phyloP scores from a whole-genome alignment of 208 protist species.

The Leishmania tropica region DNA sequence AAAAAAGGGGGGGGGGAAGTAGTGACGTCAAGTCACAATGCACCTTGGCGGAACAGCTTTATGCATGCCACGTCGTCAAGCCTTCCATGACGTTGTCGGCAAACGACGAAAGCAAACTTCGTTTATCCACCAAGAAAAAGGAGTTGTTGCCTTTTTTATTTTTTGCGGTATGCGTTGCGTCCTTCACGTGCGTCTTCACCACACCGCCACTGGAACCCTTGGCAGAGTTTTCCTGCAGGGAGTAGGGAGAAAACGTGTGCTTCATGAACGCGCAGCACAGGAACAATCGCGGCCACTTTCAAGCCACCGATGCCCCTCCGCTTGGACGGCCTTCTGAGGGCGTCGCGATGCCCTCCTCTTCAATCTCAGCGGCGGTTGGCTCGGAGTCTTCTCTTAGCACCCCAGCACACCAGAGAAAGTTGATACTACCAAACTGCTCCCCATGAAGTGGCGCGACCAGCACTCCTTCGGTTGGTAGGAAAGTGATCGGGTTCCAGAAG shows the following conservation, averaged over 20 bases:
- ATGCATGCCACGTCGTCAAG: background rate
- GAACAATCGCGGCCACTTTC: background rate
- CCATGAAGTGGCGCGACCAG: background rate
- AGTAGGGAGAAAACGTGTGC: background rate
- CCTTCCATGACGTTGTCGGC: background rate
- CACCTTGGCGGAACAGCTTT: background rate
- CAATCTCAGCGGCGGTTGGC: background rate
- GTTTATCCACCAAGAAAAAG: background rate
- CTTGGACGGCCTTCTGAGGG: background rate
- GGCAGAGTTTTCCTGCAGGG: background rate
- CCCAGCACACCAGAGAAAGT: background rate
- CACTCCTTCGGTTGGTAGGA: background rate
- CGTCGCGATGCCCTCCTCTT: background rate
- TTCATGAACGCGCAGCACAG: background rate
- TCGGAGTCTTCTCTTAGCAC: background rate
- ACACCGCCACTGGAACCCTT: background rate
- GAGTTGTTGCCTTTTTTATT: background rate
- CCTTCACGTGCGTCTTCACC: background rate
- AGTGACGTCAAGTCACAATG: background rate
- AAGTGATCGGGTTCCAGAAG: background rate
- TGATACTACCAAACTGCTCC: background rate
- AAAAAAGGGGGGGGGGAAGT: background rate
- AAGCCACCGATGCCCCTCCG: background rate
- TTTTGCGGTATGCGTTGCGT: too few species aligned
- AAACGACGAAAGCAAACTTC: background rate